Evolutionary conservation across 176 grass and related monocot species (phyloP).

Genomic region (Saccharum spontaneum): DNA sequence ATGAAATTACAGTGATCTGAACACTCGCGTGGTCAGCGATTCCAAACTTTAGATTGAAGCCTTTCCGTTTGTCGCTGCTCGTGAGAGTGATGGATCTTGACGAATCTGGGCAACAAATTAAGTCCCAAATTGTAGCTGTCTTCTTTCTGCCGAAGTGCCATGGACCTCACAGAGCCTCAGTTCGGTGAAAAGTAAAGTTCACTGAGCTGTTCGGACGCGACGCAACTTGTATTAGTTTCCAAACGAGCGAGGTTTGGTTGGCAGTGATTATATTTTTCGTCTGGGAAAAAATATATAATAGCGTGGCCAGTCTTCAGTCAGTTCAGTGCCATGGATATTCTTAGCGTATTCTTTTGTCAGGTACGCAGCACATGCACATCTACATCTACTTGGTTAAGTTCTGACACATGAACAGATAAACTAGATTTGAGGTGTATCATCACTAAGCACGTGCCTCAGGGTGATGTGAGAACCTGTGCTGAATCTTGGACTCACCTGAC

Average conservation of each 20-base stretch:
- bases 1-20: conserved; percentile 48
- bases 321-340: no score
- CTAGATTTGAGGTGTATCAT: no score
- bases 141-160: conserved; percentile 26
- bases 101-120: neutral
- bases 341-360: no score
- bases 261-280: neutral
- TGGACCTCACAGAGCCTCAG: neutral
- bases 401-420: no score
- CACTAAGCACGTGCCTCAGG: no score
- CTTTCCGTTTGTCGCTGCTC: conserved; percentile 12
- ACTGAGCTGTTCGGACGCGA: neutral
- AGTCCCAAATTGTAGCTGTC: conserved; percentile 3
- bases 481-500: no score
- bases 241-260: neutral
- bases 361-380: no score
- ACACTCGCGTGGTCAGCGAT: conserved; percentile 41
- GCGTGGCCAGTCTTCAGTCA: no score
- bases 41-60: conserved; percentile 43
- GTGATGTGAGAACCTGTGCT: no score
- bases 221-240: neutral
- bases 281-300: neutral
- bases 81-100: conserved; percentile 21
- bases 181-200: neutral
- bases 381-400: no score